These are phyloP conservation scores for Clohesyomyces aquaticus DNA, from an alignment of 495 filamentous ascomycete species.

Conservation along the genomic window DNA sequence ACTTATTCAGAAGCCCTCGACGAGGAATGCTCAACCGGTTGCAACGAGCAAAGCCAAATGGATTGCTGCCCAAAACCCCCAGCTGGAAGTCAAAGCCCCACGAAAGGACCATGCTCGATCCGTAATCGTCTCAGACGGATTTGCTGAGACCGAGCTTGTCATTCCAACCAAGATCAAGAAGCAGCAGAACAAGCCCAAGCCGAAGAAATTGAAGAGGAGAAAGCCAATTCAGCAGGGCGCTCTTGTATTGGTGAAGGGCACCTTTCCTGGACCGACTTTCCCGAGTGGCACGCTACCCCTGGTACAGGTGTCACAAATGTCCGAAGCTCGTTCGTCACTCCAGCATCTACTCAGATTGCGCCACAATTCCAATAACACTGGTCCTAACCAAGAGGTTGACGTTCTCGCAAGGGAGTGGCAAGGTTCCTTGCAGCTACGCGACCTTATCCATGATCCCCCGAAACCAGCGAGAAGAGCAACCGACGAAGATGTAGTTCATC, in stretches of 20 bases:
- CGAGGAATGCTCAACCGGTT: too few relatives aligned
- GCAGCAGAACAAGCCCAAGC: background rate
- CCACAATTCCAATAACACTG: too few relatives aligned
- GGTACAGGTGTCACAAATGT: background rate
- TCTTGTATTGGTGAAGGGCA: background rate
- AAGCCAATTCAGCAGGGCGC: background rate
- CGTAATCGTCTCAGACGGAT: constrained; percentile 1
- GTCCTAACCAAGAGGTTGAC: too few relatives aligned
- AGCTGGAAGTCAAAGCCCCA: too few relatives aligned
- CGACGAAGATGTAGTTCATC: background rate
- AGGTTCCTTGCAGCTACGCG: background rate
- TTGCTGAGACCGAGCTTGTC: constrained; percentile 5
- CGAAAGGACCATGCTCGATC: background rate
- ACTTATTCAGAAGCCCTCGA: too few relatives aligned
- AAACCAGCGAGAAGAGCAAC: background rate
- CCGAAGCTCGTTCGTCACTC: background rate
- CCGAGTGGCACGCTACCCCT: background rate
- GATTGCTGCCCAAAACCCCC: too few relatives aligned
- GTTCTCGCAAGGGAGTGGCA: too few relatives aligned
- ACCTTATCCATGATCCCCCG: background rate
- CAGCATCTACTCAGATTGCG: too few relatives aligned
- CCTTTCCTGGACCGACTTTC: background rate
- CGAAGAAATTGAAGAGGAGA: background rate
- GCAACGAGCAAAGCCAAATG: too few relatives aligned
- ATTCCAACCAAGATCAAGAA: background rate